phyloP scores from a whole-genome alignment of 176 grass and related monocot species.

The Saccharum spontaneum region DNA sequence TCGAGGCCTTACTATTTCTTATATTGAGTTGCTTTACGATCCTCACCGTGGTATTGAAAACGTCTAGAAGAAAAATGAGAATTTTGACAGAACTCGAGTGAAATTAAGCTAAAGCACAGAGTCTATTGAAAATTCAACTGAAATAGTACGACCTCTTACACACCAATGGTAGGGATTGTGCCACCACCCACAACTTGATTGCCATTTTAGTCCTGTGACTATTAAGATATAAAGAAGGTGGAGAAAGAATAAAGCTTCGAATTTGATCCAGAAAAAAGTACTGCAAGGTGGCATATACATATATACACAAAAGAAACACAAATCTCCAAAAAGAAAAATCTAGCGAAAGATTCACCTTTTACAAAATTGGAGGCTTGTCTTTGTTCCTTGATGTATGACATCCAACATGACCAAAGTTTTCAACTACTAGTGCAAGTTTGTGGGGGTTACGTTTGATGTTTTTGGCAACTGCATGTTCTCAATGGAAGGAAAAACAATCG shows the following conservation, averaged over 20 bases:
- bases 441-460: background rate
- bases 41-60: background rate
- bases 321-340: background rate
- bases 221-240: background rate
- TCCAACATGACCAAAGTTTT: background rate
- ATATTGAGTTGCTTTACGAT: background rate
- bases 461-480: background rate
- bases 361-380: background rate
- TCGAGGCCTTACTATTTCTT: background rate
- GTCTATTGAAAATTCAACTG: background rate
- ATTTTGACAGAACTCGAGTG: background rate
- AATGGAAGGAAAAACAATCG: background rate
- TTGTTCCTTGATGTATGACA: background rate
- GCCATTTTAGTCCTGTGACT: background rate
- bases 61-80: background rate
- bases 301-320: background rate
- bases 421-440: background rate
- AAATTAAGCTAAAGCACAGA: background rate
- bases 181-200: background rate
- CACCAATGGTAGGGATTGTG: background rate
- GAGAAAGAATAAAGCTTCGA: slow-evolving; percentile 14
- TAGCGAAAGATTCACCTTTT: background rate
- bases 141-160: background rate
- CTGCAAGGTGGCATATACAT: background rate
- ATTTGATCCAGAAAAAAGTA: background rate